Evolutionary conservation across 306 rosid genomes (phyloP), one percentile per base, ranked within the genome.

Genomic region (Benincasa hispida): DNA sequence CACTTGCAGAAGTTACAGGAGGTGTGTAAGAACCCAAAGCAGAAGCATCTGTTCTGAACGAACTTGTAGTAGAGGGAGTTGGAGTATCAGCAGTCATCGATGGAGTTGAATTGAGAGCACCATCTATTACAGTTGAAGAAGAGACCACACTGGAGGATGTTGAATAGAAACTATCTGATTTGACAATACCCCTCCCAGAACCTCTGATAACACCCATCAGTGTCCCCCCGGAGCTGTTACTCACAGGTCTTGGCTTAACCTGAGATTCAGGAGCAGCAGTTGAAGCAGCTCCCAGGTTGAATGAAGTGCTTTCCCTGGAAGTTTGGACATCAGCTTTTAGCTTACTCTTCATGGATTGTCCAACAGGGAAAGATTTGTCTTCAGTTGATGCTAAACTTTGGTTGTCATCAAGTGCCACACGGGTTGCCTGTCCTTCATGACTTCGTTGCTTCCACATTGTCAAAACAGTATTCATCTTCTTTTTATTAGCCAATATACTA

Each of bases 381-480:
- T 89, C 94, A 59, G 86, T 80, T 22, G 91, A 84, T 50, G 76
- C 79, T 56, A 87, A 80, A 45, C 51, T 85, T 75, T 85, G 96
- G 81, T 70, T 88, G 69, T 91, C 94, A 63, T 91, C 94, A 79
- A 91, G 84, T 80, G 96, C 91, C 77, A 93, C 94, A 56, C 89
- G 96, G 81, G 94, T 87, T 65, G 88, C 87, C 76, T 90, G 97
- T 45, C 96, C 97, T 85, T 94, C 98, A 81, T 91, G 93, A 81
- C 96, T 94, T 82, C 98, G 85, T 83, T 94, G 98, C 82, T 94
- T 94, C 98, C 98, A 94, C 91, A 94, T 86, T 21, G 97, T 76
- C 85, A 94, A 84, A 21, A 94, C 98, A 84, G 91, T 94, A 85
- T 82, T 94, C 95, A 94, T 94, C 83, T 94, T 94, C 87, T 92